Evolutionary conservation across 495 filamentous ascomycete genomes (phyloP), one percentile per base, ranked within the genome.

Genomic region (Xanthoparmelia taractica): DNA sequence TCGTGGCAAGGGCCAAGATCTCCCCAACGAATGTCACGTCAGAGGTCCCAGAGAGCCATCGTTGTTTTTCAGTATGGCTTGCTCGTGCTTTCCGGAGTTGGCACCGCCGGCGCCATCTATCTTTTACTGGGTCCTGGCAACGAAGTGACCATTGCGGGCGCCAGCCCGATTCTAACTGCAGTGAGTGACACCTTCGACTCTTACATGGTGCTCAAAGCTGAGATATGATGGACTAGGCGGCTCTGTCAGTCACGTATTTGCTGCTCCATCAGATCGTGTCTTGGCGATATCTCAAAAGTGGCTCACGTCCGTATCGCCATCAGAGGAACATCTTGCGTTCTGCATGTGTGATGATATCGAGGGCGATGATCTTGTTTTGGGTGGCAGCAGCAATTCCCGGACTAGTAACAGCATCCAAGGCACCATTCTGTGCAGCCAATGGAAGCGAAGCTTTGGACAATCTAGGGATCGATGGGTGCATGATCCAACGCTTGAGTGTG

Each of bases 401-500:
- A 23, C 34, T 63, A 7, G 41, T 63, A 57, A 55, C 50, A 23
- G 60, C 60, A 23, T 63, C 60, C 17, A 63, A 63, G 38, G 61
- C 61, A 0, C 61, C 61, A 17, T 59, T 63, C 31, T 63, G 61
- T 56, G 48, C 25, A 31, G 34, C 47, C 15, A 50, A 61, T n/a
- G 58, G 58, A 23, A 48, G 41, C 29, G 50, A 25, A 23, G 38
- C 50, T 29, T 11, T 60, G 17, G 41, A 36, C 8, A 45, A 58
- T 59, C 37, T 61, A 37, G 54, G 57, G 8, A 56, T 65, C 18
- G 48, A 56, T 45, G 58, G 63, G 15, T 65, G 63, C 56, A 65
- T 31, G 34, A 55, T 65, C 10, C 63, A 65, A 36, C 37, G 63
- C 12, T 48, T 55, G 10, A 61, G 58, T 29, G 63, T 65, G 27